A percentile compares a stretch with the other conserved stretches of the same genome.
Evolutionary conservation across 129 eudicot genomes (phyloP).

Genomic region (Flaveria sonorensis): DNA sequence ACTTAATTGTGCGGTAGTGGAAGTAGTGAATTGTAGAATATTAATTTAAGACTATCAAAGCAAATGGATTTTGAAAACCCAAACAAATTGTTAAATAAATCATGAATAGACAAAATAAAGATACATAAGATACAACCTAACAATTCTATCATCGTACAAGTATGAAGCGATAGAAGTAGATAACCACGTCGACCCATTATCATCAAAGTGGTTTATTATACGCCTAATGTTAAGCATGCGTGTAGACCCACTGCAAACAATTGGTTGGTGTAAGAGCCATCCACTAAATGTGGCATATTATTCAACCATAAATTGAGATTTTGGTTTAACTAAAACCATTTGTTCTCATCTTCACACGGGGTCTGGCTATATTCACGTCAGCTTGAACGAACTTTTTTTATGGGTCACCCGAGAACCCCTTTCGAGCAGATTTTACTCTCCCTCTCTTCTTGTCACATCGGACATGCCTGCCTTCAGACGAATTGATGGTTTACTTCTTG

Average conservation of each 20-base stretch:
- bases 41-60: too few species aligned
- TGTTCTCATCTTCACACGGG: too few species aligned
- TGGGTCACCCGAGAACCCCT: too few species aligned
- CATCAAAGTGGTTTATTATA: conserved; percentile 19
- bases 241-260: conserved; percentile 19
- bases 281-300: conserved; percentile 21
- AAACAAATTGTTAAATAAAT: background rate
- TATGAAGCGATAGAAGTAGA: background rate
- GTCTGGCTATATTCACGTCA: too few species aligned
- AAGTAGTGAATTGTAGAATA: too few species aligned
- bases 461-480: too few species aligned
- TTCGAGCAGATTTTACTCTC: too few species aligned
- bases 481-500: too few species aligned
- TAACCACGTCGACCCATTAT: conserved; percentile 19
- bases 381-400: too few species aligned
- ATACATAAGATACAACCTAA: background rate
- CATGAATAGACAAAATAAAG: background rate
- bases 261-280: conserved; percentile 21
- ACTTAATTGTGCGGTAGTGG: too few species aligned
- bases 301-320: background rate
- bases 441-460: too few species aligned
- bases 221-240: conserved; percentile 35
- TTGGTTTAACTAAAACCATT: background rate
- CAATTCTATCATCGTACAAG: background rate
- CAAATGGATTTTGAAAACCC: too few species aligned